Evolutionary conservation across 495 filamentous ascomycete genomes (phyloP), one percentile per base, ranked within the genome.

Genomic region (Hypoxylon intermedium): DNA sequence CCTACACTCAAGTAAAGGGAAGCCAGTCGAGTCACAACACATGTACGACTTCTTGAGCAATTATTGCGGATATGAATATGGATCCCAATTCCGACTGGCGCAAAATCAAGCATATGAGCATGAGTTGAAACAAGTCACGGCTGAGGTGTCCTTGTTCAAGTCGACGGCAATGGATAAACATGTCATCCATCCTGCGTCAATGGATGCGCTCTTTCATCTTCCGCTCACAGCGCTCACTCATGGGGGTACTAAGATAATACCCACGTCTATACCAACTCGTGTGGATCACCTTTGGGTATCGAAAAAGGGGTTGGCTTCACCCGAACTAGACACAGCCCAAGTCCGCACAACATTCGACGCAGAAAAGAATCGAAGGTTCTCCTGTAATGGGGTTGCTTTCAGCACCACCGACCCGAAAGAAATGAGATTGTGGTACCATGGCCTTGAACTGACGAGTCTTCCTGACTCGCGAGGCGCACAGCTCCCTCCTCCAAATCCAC

Each of bases 131-230:
- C 57, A 53, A 21, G 57, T 48, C 4, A 12, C 33, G 3, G 48
- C 57, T 3, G 24, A 46, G 7, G 18, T 45, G 15, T 15, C 43
- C 3, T 40, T 49, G 3, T 56, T 28, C n/a, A 53, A 53, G 2
- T 34, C 31, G 31, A 34, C 15, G 13, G 15, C 23, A 15, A 15
- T 5, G 12, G 33, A 71, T 12, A 44, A 66, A 7, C 68, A 68
- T 60, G 24, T 79, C 9, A 65, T 79, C 16, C 76, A 80, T 42
- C 77, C 77, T 7, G 62, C 68, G 1, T 71, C 74, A 6, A 16
- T 64, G 19, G 60, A 64, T 38, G 42, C 60, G 1, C 16, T 64
- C 11, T 42, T 64, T 6, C 60, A 58, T 28, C 18, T 58, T 1
- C 9, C 47, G 9, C 53, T 23, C 40, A 58, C 53, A 9, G 60